Percentiles rank a stretch among this genome's conserved stretches.
phyloP scores from a whole-genome alignment of 148 eudicot species.

The Silene conica region DNA sequence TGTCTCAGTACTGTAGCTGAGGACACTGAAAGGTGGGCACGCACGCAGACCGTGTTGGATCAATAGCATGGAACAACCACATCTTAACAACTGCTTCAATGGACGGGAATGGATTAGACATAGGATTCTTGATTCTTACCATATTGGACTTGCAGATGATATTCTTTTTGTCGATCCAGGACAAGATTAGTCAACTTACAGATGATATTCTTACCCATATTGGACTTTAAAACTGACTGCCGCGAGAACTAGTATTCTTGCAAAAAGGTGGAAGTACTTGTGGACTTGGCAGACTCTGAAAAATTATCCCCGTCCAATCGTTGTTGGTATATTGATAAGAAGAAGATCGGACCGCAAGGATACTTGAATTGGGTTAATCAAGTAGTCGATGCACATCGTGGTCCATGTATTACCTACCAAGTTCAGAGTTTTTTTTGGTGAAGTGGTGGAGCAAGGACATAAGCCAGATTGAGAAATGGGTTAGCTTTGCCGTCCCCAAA shows the following conservation, averaged over 20 bases:
- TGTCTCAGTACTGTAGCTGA: conserved; percentile 39
- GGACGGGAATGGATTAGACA: too few species aligned
- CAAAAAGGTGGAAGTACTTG: too few species aligned
- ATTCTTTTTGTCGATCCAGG: too few species aligned
- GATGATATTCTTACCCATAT: too few species aligned
- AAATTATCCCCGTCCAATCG: neutral
- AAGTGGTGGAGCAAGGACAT: neutral
- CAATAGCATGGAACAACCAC: conserved; percentile 87
- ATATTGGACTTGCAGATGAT: too few species aligned
- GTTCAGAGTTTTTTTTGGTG: neutral
- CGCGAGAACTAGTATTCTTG: too few species aligned
- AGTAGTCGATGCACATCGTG: neutral
- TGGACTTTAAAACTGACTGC: too few species aligned
- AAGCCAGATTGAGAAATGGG: neutral
- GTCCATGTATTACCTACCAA: neutral
- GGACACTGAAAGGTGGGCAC: conserved; percentile 81
- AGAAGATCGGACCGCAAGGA: neutral
- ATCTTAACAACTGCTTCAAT: conserved; percentile 85
- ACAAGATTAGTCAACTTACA: too few species aligned
- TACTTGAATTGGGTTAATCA: conserved; percentile 3
- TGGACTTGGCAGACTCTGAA: neutral
- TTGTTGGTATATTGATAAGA: neutral
- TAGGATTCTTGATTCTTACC: too few species aligned
- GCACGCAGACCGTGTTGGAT: conserved; percentile 69
- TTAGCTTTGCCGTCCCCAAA: neutral